A percentile compares a stretch with the other conserved stretches of the same genome.
phyloP scores from a whole-genome alignment of 1,284 basidiomycete species.

The Rhodotorula sp. region DNA sequence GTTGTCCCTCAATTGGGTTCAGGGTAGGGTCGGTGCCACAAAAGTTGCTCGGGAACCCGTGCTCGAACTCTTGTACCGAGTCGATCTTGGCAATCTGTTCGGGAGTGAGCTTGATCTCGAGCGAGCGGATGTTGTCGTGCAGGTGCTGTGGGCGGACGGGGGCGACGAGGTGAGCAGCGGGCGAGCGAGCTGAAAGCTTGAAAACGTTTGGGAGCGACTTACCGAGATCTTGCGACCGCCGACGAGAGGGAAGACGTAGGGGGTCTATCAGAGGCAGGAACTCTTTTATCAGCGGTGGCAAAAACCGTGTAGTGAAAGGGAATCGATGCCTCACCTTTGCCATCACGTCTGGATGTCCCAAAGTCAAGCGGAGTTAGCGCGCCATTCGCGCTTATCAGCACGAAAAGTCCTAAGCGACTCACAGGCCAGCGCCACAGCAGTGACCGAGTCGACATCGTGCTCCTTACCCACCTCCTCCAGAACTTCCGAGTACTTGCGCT shows the following conservation, averaged over 20 bases:
- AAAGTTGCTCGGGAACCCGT: constrained; percentile 44
- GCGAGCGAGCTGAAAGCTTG: too few species aligned
- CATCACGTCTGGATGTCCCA: constrained; percentile 27
- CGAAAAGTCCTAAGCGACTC: constrained; percentile 34
- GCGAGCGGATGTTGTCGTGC: constrained; percentile 54
- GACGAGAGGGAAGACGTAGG: constrained; percentile 57
- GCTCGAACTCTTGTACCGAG: constrained; percentile 39
- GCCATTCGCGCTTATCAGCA: constrained; percentile 51
- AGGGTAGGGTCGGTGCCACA: constrained; percentile 10
- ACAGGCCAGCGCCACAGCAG: constrained; percentile 15
- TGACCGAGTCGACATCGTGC: constrained; percentile 45
- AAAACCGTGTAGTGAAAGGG: neutral
- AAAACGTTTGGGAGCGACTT: too few species aligned
- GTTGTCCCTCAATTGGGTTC: constrained; percentile 31
- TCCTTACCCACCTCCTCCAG: constrained; percentile 32
- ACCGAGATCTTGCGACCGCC: constrained; percentile 56
- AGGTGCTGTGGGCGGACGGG: constrained; percentile 50
- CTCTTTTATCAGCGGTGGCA: neutral
- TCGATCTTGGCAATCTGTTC: constrained; percentile 54
- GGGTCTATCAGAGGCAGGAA: constrained; percentile 33
- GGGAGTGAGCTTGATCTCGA: constrained; percentile 52
- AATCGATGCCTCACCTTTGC: neutral
- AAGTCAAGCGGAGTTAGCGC: neutral
- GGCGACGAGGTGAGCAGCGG: neutral
- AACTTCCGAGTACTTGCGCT: constrained; percentile 9